Evolutionary conservation across 1,139 yeast genomes (phyloP), one percentile per base, ranked within the genome.

Genomic region (Suhomyces terraborum): DNA sequence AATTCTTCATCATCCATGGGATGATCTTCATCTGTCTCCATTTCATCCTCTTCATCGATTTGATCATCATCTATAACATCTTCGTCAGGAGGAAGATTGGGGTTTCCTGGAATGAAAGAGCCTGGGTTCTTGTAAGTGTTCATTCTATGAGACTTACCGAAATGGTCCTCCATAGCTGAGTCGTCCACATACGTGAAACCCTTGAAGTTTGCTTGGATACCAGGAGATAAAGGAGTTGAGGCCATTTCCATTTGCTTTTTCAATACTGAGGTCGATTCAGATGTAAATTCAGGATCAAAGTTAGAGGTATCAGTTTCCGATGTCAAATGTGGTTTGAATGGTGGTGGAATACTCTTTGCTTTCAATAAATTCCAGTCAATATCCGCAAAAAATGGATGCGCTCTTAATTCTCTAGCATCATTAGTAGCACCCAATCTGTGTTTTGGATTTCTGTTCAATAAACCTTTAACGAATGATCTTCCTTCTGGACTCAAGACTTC

Each of bases 151-250:
- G 73, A 66, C 55, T 68, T 67, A 37, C 75, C 72, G 50, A 84
- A 84, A 60, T 85, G 88, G 53, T 88, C 96, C 54, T 88, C 95
- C 74, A 91, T 82, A 19, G 94, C 79, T n/a, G 94, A 85, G 51
- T 87, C 97, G 59, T 89, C 97, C 35, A 93, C 97, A 63, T 87
- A 93, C 0, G 98, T 91, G 61, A 91, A 91, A 1, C 98, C 98
- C 57, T 88, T 88, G 66, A 93, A 93, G 59, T 89, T 89, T 40
- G 95, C 97, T 67, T 93, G 98, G 55, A 91, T 81, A 0, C 95
- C 96, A 2, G 96, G 96, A 8, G 95, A 84, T 48, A 93, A 70
- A 22, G 98, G 98, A 3, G 96, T 87, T 6, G 87, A 74, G 2
- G 78, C 78, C 52, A 82, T 75, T 62, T 80, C 78, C 65, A 77